Conservation (phyloP, 2,329 filamentous ascomycete species). For the Fusarium falciforme region DNA sequence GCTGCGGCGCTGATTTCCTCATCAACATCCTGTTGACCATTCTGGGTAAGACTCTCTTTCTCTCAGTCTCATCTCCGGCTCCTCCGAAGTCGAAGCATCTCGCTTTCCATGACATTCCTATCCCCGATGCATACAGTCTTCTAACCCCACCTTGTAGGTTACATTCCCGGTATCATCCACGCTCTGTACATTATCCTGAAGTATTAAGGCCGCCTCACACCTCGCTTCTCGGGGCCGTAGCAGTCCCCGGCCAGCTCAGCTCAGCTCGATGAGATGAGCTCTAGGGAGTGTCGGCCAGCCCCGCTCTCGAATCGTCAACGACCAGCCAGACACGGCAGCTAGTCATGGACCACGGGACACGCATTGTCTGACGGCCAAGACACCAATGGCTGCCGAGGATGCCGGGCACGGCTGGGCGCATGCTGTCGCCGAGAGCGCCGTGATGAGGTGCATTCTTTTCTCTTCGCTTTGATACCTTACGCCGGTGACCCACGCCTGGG, state of each 20-base stretch:
- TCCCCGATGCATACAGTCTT: constrained; percentile 11
- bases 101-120: neutral
- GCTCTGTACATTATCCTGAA: constrained; percentile 94
- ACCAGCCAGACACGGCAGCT: constrained; percentile 21
- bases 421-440: constrained; percentile 9
- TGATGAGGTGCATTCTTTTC: constrained; percentile 27
- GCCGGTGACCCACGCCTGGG: constrained; percentile 30
- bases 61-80: constrained; percentile 36
- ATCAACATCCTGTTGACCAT: constrained; percentile 94
- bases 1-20: constrained; percentile 86
- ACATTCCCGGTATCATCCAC: constrained; percentile 88
- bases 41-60: constrained; percentile 60
- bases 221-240: constrained; percentile 20
- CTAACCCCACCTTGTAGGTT: constrained; percentile 51
- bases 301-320: constrained; percentile 25
- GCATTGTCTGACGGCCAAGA: constrained; percentile 30
- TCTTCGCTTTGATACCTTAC: constrained; percentile 31
- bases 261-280: constrained; percentile 9
- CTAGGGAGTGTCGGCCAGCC: constrained; percentile 11
- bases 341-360: constrained; percentile 17
- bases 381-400: constrained; percentile 33
- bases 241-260: constrained; percentile 15
- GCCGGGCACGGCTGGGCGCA: constrained; percentile 17
- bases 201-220: constrained; percentile 66
- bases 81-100: constrained; percentile 50